These are phyloP conservation scores for Penicillium sp. DNA, from an alignment of 2,329 filamentous ascomycete species.

Conservation along the genomic window DNA sequence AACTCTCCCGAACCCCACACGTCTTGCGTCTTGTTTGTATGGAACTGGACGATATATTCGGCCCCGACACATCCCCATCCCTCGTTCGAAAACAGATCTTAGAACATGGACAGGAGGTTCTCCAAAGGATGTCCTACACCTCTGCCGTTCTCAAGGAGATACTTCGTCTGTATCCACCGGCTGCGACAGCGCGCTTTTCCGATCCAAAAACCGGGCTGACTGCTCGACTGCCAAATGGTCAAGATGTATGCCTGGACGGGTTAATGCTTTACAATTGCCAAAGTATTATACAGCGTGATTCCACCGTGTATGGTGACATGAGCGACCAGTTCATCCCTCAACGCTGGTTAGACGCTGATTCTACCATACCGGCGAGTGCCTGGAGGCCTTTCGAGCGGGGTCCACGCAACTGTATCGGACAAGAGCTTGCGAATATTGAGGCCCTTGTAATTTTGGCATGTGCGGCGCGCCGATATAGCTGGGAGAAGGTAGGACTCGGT, in stretches of 20 bases:
- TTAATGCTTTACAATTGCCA: not conserved
- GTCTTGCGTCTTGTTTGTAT: conserved; percentile 40
- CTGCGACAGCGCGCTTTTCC: conserved; percentile 13
- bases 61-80: conserved; percentile 37
- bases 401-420: conserved; percentile 51
- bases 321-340: conserved; percentile 37
- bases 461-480: conserved; percentile 17
- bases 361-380: conserved; percentile 37
- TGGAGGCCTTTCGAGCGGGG: conserved; percentile 53
- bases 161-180: conserved; percentile 53
- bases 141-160: conserved; percentile 56
- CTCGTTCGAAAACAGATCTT: conserved; percentile 29
- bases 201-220: conserved; percentile 8
- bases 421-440: conserved; percentile 51
- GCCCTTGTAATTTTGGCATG: conserved; percentile 18
- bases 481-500: conserved; percentile 19
- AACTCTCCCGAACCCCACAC: conserved; percentile 21
- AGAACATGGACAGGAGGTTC: conserved; percentile 43
- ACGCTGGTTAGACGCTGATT: conserved; percentile 35
- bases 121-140: conserved; percentile 51
- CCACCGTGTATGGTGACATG: conserved; percentile 14
- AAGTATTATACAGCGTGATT: conserved; percentile 20
- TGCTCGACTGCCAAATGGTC: conserved; percentile 8
- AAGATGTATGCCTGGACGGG: not conserved
- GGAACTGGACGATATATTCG: conserved; percentile 57